Conservation (phyloP, 2,329 filamentous ascomycete species). For the Paraconiothyrium sp. region DNA sequence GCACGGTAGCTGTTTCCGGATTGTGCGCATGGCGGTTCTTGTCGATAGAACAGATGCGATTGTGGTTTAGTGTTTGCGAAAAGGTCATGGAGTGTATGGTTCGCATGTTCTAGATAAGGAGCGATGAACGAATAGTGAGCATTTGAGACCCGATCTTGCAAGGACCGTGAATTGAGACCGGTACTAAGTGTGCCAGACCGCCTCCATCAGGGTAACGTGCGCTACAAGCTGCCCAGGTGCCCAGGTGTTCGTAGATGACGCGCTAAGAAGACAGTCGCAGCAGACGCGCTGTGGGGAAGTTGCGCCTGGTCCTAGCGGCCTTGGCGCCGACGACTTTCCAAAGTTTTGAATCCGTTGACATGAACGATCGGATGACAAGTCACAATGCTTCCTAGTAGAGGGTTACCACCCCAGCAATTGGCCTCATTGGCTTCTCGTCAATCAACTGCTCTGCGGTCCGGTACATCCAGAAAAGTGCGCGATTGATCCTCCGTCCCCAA, state of each 20-base stretch:
- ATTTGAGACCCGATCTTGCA: neutral
- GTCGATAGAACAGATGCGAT: neutral
- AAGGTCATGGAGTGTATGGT: neutral
- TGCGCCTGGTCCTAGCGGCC: slow-evolving; percentile 31
- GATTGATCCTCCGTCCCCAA: slow-evolving; percentile 13
- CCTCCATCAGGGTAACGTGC: too few relatives aligned
- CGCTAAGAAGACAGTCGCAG: neutral
- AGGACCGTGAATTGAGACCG: neutral
- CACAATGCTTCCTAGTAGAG: slow-evolving; percentile 61
- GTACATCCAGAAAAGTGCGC: slow-evolving; percentile 47
- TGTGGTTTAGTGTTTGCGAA: neutral
- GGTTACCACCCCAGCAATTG: slow-evolving; percentile 50
- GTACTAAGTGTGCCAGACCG: too few relatives aligned
- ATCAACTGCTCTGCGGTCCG: slow-evolving; percentile 30
- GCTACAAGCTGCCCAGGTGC: too few relatives aligned
- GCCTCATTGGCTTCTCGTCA: slow-evolving; percentile 33
- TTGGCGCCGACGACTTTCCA: slow-evolving; percentile 28
- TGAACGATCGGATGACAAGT: slow-evolving; percentile 37
- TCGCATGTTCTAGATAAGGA: neutral
- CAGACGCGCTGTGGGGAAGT: slow-evolving; percentile 5
- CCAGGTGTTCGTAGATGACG: neutral
- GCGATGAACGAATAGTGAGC: slow-evolving; percentile 2
- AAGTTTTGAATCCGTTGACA: slow-evolving; percentile 25
- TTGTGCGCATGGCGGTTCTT: slow-evolving; percentile 4
- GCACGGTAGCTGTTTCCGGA: slow-evolving; percentile 5